Conservation (phyloP, 2,329 filamentous ascomycete genomes). For the Xylaria sp. region DNA sequence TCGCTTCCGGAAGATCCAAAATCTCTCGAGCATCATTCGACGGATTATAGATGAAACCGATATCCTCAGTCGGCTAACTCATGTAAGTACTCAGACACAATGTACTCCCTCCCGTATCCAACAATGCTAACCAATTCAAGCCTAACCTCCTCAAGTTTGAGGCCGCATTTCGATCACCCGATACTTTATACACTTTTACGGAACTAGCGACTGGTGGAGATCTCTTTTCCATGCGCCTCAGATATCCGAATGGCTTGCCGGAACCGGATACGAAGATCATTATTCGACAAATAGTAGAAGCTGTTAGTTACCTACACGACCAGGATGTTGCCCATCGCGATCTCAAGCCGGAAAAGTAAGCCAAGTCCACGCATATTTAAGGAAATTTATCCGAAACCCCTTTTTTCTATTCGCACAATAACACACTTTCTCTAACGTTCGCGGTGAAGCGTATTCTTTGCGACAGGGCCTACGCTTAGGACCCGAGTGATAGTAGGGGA, state of each 20-base stretch:
- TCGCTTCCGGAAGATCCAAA: constrained; percentile 37
- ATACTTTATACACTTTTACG: constrained; percentile 66
- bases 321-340: constrained; percentile 64
- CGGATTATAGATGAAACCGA: constrained; percentile 61
- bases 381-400: neutral
- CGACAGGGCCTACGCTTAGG: constrained; percentile 56
- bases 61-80: constrained; percentile 64
- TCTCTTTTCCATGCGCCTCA: constrained; percentile 60
- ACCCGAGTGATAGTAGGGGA: constrained; percentile 64
- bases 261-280: constrained; percentile 60
- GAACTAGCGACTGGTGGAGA: constrained; percentile 68
- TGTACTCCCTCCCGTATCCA: neutral
- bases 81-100: constrained; percentile 56
- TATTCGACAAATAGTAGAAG: constrained; percentile 60
- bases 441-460: constrained; percentile 60
- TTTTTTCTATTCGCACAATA: neutral
- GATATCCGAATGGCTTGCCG: constrained; percentile 42
- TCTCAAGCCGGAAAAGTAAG: constrained; percentile 60
- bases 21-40: constrained; percentile 43
- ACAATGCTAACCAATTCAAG: constrained; percentile 49
- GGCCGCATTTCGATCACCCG: constrained; percentile 61
- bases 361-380: neutral
- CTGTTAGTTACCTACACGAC: constrained; percentile 60
- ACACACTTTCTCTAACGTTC: neutral
- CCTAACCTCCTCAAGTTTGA: constrained; percentile 66